These are phyloP conservation scores for Malassezia caprae DNA, from an alignment of 1,284 basidiomycete species.

Conservation along the genomic window DNA sequence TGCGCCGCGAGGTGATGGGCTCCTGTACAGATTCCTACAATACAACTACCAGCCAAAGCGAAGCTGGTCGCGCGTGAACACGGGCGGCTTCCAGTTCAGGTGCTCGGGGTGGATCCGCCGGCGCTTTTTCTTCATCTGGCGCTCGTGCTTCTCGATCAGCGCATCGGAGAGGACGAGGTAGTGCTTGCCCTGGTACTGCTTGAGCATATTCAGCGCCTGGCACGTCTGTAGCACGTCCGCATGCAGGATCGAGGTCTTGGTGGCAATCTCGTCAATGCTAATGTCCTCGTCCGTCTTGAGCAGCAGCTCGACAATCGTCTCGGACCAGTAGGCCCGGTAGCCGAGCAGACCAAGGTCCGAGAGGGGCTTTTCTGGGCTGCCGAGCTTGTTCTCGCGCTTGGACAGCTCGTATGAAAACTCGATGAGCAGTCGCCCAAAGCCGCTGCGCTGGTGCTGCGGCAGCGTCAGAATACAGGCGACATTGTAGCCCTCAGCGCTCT, in stretches of 20 bases:
- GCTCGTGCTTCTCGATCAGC: conserved; percentile 80
- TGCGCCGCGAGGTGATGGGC: conserved; percentile 9
- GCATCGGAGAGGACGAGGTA: conserved; percentile 84
- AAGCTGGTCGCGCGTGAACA: conserved; percentile 45
- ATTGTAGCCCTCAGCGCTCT: conserved; percentile 94
- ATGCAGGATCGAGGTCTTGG: conserved; percentile 90
- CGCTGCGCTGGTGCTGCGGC: conserved; percentile 91
- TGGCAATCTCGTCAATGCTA: conserved; percentile 92
- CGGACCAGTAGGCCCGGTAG: conserved; percentile 95
- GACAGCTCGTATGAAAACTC: conserved; percentile 97
- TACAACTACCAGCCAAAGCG: conserved; percentile 37
- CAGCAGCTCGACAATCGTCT: conserved; percentile 85
- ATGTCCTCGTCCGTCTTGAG: conserved; percentile 61
- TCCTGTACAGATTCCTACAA: background rate
- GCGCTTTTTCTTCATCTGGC: conserved; percentile 67
- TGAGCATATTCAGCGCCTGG: conserved; percentile 86
- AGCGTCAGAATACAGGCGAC: conserved; percentile 96
- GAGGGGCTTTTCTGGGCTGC: conserved; percentile 94
- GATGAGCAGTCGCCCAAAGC: conserved; percentile 88
- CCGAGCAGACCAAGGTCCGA: conserved; percentile 84
- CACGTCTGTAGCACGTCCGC: conserved; percentile 98
- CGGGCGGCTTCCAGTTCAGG: conserved; percentile 74
- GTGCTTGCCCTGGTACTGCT: conserved; percentile 90
- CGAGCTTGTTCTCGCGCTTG: conserved; percentile 90
- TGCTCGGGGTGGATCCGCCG: conserved; percentile 69